Percentiles rank a stretch among this genome's conserved stretches.
Conservation (phyloP, 2,329 filamentous ascomycete species). For the Bipolaris bicolor region DNA sequence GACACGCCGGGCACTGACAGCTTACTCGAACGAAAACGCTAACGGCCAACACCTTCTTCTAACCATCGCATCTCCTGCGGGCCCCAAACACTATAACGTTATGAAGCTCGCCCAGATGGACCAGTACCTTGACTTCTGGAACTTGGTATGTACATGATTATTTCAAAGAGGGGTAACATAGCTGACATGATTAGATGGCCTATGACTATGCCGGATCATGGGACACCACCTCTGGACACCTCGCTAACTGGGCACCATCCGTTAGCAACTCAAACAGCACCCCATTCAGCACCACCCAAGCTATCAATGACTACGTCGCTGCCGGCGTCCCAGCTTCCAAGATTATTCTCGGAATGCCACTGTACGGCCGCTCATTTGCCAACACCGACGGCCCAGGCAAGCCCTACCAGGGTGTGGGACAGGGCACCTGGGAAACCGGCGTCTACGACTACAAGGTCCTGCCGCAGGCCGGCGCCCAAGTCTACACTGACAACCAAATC, state of each 20-base stretch:
- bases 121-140: conserved; percentile 58
- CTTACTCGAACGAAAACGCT: conserved; percentile 50
- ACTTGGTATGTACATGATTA: conserved; percentile 48
- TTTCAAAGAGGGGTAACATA: too few species aligned
- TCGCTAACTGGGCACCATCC: conserved; percentile 41
- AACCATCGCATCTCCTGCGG: conserved; percentile 54
- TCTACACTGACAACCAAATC: conserved; percentile 29
- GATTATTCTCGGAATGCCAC: conserved; percentile 47
- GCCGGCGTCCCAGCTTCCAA: conserved; percentile 42
- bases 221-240: conserved; percentile 42
- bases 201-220: conserved; percentile 70
- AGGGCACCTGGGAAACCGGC: conserved; percentile 45
- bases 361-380: conserved; percentile 46
- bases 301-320: conserved; percentile 40
- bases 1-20: conserved; percentile 46
- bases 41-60: conserved; percentile 53
- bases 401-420: conserved; percentile 38
- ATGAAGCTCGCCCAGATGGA: conserved; percentile 55
- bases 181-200: conserved; percentile 63
- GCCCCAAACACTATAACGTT: conserved; percentile 53
- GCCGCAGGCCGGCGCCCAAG: conserved; percentile 32
- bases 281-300: conserved; percentile 43
- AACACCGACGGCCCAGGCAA: conserved; percentile 45
- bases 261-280: conserved; percentile 37
- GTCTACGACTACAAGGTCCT: conserved; percentile 49